Evolutionary conservation across 805 yeast species (phyloP), one percentile per base, ranked within the genome.

Genomic region (Yarrowia divulgata): DNA sequence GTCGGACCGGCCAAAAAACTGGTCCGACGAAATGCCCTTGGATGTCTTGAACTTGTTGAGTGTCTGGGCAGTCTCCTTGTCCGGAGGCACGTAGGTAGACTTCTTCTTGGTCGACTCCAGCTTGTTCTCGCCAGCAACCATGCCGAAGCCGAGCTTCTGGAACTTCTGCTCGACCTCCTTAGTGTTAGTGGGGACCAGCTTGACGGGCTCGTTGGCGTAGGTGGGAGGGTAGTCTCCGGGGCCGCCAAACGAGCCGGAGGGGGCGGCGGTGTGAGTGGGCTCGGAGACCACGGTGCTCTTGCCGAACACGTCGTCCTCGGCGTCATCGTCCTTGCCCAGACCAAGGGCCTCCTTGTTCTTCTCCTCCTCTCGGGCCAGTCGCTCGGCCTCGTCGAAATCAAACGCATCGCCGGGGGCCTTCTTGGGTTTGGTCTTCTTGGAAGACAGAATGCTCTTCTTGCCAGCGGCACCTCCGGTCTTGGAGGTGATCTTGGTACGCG

Each of bases 1-100:
- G 34, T 87, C 81, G 52, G 93, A 94, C 75, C 97, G 88, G 19
- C 97, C 97, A 79, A 95, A 95, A 75, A 86, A 87, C 81, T 93
- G 96, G 79, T 95, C 98, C 1, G 98, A 93, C 0, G 98, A 95
- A 72, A 95, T 95, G 60, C 93, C 97, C 84, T 91, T 94, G 78
- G 93, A 97, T 49, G 81, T 82, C 69, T 98, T 98, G 77, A 85
- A 95, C 81, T 92, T 91, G 75, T 73, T 75, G 10, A 76, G 76
- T 14, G 77, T 73, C 68, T 75, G 80, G 52, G 77, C 73, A 14
- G 72, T 71, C 46, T 73, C 46, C 69, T 50, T 35, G 13, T 50
- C 60, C 23, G 62, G 62, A 13, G 60, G 43, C 8, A 76, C 71
- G 67, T 73, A 73, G 69, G 74, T 72, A 18, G 69, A 71, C 72